A percentile compares a stretch with the other conserved stretches of the same genome.
phyloP scores from a whole-genome alignment of 805 yeast species.

The Saturnispora sekii region DNA sequence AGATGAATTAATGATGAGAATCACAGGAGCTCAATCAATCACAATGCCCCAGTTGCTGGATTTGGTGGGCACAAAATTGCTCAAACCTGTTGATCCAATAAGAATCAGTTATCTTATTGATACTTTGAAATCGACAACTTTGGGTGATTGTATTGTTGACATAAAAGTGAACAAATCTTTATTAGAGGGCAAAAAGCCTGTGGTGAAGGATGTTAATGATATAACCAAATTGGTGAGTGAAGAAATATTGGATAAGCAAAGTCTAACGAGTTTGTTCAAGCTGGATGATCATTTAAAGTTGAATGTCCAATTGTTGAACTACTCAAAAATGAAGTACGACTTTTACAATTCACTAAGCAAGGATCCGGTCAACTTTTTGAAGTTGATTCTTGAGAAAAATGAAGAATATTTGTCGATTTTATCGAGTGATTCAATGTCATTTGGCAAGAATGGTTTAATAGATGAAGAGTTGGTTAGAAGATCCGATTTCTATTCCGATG shows the following conservation, averaged over 20 bases:
- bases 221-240: constrained; percentile 35
- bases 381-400: constrained; percentile 70
- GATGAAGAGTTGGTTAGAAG: constrained; percentile 86
- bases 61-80: constrained; percentile 52
- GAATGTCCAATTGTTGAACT: constrained; percentile 44
- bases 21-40: constrained; percentile 43
- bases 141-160: constrained; percentile 76
- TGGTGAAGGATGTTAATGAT: constrained; percentile 28
- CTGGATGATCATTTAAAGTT: constrained; percentile 31
- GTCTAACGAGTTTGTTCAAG: constrained; percentile 30
- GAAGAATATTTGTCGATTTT: constrained; percentile 76
- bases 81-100: constrained; percentile 73
- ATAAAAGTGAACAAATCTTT: constrained; percentile 43
- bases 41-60: constrained; percentile 67
- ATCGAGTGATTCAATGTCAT: constrained; percentile 54
- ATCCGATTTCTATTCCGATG: constrained; percentile 73
- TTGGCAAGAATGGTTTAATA: constrained; percentile 24
- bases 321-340: constrained; percentile 55
- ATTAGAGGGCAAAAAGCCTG: constrained; percentile 30
- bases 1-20: constrained; percentile 37
- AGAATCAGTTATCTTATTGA: constrained; percentile 63
- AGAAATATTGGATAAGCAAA: constrained; percentile 34
- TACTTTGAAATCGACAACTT: constrained; percentile 66
- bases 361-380: constrained; percentile 69
- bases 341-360: constrained; percentile 67